A percentile compares a stretch with the other conserved stretches of the same genome.
These are phyloP conservation scores for Rhizophlyctis rosea DNA, from an alignment of 192 early-diverging fungal species.

Conservation along the genomic window DNA sequence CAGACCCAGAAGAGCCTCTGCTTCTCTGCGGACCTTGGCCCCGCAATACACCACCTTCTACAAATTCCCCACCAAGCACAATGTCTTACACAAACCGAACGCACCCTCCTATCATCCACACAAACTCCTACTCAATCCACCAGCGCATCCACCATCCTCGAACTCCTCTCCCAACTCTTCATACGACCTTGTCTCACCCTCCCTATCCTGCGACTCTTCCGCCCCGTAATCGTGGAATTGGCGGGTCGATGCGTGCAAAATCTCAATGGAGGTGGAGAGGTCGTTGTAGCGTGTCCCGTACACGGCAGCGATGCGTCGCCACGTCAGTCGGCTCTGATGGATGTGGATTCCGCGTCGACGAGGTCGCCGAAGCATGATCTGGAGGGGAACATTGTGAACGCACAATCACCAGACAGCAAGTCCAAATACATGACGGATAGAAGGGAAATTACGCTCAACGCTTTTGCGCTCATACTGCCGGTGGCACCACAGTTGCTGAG, in stretches of 20 bases:
- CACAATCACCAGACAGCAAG: not conserved
- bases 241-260: constrained; percentile 63
- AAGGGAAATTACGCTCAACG: constrained; percentile 25
- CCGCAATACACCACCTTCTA: not conserved
- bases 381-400: constrained; percentile 14
- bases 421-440: too few relatives aligned
- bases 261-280: not conserved
- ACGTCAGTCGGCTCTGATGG: too few relatives aligned
- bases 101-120: not conserved
- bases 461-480: constrained; percentile 59
- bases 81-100: constrained; percentile 3
- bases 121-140: not conserved
- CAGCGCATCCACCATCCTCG: too few relatives aligned
- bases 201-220: constrained; percentile 46
- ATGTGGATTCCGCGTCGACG: constrained; percentile 34
- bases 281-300: not conserved
- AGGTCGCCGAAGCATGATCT: constrained; percentile 38
- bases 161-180: constrained; percentile 22
- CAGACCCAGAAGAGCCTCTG: not conserved
- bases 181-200: constrained; percentile 33
- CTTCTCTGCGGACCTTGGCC: not conserved
- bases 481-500: constrained; percentile 59
- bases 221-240: constrained; percentile 80
- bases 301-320: too few relatives aligned
- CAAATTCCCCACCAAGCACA: not conserved